phyloP scores from a whole-genome alignment of 2,329 filamentous ascomycete species.

The Tothia fuscella region DNA sequence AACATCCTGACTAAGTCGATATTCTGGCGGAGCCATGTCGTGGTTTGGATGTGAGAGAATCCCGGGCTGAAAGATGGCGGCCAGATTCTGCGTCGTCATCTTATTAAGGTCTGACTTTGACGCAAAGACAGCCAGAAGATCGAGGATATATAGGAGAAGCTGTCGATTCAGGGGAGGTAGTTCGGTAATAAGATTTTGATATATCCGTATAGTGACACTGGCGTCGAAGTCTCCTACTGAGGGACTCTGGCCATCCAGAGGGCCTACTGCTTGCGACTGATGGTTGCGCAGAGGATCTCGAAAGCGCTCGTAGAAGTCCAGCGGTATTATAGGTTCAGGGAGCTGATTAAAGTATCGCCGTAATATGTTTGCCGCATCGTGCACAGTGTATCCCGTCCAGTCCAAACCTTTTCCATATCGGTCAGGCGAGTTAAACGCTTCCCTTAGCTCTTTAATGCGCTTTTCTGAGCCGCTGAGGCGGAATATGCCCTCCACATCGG shows the following conservation, averaged over 20 bases:
- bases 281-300: constrained; percentile 65
- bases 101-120: constrained; percentile 94
- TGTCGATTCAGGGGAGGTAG: constrained; percentile 88
- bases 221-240: constrained; percentile 65
- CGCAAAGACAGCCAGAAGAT: constrained; percentile 90
- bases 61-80: constrained; percentile 94
- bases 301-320: constrained; percentile 87
- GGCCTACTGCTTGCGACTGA: constrained; percentile 57
- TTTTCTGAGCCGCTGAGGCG: constrained; percentile 92
- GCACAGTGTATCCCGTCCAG: constrained; percentile 95
- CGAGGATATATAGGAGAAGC: constrained; percentile 86
- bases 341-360: constrained; percentile 92
- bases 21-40: constrained; percentile 91
- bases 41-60: constrained; percentile 89
- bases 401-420: constrained; percentile 93
- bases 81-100: constrained; percentile 89
- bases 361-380: constrained; percentile 94
- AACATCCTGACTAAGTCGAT: constrained; percentile 89
- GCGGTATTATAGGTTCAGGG: constrained; percentile 88
- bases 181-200: constrained; percentile 85
- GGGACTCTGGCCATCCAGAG: constrained; percentile 51
- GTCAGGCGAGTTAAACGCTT: constrained; percentile 84
- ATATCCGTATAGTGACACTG: constrained; percentile 62
- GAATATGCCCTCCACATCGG: constrained; percentile 91
- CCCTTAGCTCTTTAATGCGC: constrained; percentile 92